A percentile compares a stretch with the other conserved stretches of the same genome.
phyloP scores from a whole-genome alignment of 192 early-diverging fungal species.

The Backusella macrospora region DNA sequence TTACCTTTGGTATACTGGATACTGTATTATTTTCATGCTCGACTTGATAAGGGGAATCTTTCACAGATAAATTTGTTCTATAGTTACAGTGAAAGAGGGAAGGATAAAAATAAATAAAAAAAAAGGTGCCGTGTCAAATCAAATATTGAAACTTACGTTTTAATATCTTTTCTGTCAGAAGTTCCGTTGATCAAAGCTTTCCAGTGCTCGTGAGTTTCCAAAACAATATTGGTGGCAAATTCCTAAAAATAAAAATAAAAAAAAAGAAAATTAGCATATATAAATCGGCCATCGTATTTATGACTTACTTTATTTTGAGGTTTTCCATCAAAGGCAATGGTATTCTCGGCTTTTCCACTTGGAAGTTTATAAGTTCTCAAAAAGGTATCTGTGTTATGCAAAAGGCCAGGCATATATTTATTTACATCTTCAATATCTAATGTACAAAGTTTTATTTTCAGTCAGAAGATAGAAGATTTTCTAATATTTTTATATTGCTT shows the following conservation, averaged over 20 bases:
- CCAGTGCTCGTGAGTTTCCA: conserved; percentile 95
- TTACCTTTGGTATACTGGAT: conserved; percentile 2
- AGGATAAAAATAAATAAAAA: conserved; percentile 27
- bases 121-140: not conserved
- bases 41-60: conserved; percentile 71
- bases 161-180: conserved; percentile 11
- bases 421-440: conserved; percentile 97
- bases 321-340: conserved; percentile 92
- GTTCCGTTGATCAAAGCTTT: conserved; percentile 65
- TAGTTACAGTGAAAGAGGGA: conserved; percentile 10
- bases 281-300: not conserved
- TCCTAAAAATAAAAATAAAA: conserved; percentile 43
- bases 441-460: not conserved
- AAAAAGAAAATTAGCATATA: not conserved
- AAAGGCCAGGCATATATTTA: conserved; percentile 90
- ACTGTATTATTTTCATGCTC: conserved; percentile 37
- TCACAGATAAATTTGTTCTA: conserved; percentile 66
- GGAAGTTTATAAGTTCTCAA: conserved; percentile 99
- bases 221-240: conserved; percentile 85
- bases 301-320: conserved; percentile 64
- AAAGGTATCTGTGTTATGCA: conserved; percentile 94
- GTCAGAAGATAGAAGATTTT: not conserved
- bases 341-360: conserved; percentile 97
- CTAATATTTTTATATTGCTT: not conserved
- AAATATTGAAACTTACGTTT: conserved; percentile 10